A percentile compares a stretch with the other conserved stretches of the same genome.
Conservation (phyloP, 2,329 filamentous ascomycete species). For the Diaporthe sp. region DNA sequence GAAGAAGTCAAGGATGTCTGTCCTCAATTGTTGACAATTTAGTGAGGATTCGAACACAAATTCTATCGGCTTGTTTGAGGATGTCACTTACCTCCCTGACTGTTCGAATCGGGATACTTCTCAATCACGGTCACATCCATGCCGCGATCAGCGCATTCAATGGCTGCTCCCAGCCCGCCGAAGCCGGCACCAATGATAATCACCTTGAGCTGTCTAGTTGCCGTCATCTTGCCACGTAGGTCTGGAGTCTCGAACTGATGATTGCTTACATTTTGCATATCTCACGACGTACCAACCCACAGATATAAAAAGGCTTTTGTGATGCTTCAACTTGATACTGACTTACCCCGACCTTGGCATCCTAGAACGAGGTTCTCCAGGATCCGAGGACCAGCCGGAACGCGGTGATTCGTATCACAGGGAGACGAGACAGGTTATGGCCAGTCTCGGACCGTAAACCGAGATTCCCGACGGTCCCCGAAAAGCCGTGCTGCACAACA, state of each 20-base stretch:
- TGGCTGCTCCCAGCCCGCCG: neutral
- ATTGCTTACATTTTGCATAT: neutral
- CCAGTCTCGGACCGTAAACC: neutral
- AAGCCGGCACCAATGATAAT: neutral
- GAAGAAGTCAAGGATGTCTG: constrained; percentile 16
- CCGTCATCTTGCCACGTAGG: neutral
- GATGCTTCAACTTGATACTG: neutral
- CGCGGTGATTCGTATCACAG: neutral
- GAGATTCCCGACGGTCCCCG: neutral
- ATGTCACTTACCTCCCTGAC: neutral
- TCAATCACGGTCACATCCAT: neutral
- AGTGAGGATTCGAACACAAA: neutral
- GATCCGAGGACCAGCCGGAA: neutral
- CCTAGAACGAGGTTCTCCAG: neutral
- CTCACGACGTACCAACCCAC: neutral
- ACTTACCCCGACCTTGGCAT: neutral
- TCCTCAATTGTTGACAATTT: neutral
- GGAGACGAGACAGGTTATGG: neutral
- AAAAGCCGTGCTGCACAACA: neutral
- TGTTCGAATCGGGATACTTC: neutral
- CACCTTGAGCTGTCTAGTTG: neutral
- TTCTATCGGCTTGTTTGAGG: neutral
- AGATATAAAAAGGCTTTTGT: neutral
- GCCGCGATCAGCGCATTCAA: neutral
- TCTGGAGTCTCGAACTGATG: neutral